A percentile compares a stretch with the other conserved stretches of the same genome.
These are phyloP conservation scores for Linum tenue DNA, from an alignment of 345 rosid species.

Conservation along the genomic window DNA sequence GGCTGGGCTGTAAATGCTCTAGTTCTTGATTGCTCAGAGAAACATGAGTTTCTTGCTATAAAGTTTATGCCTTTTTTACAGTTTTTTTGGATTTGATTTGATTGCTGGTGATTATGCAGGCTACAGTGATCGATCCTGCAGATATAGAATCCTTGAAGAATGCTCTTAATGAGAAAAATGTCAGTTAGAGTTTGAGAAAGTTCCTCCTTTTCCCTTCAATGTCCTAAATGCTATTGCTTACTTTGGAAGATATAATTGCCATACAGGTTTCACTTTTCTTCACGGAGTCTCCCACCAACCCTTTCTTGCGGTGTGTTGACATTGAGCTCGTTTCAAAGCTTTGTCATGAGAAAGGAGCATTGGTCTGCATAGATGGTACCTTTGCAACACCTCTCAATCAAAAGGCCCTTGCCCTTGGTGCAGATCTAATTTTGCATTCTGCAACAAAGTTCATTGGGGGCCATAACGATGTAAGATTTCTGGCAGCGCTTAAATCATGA, in stretches of 20 bases:
- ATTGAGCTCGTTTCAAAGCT: constrained; percentile 74
- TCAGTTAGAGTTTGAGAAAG: constrained; percentile 34
- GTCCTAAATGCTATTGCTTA: not conserved
- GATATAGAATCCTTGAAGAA: constrained; percentile 69
- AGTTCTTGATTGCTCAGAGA: not conserved
- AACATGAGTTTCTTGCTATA: not conserved
- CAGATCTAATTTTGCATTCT: constrained; percentile 92
- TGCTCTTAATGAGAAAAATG: constrained; percentile 63
- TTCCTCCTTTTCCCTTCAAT: constrained; percentile 1
- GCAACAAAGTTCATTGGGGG: constrained; percentile 90
- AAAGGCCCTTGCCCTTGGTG: constrained; percentile 89
- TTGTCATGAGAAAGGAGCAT: constrained; percentile 78
- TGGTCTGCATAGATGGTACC: constrained; percentile 97
- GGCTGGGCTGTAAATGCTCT: not conserved
- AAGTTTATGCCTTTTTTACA: not conserved
- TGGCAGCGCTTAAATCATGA: constrained; percentile 8
- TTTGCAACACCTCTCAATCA: constrained; percentile 98
- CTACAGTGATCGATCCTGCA: constrained; percentile 92
- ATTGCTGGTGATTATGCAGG: constrained; percentile 35
- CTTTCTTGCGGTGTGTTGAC: constrained; percentile 91
- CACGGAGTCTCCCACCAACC: constrained; percentile 95
- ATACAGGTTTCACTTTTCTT: constrained; percentile 84
- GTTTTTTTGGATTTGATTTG: not conserved
- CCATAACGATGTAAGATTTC: constrained; percentile 75
- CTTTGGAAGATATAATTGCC: constrained; percentile 8